Evolutionary conservation across 2,329 filamentous ascomycete genomes (phyloP).

Genomic region (Aureobasidium melanogenum): DNA sequence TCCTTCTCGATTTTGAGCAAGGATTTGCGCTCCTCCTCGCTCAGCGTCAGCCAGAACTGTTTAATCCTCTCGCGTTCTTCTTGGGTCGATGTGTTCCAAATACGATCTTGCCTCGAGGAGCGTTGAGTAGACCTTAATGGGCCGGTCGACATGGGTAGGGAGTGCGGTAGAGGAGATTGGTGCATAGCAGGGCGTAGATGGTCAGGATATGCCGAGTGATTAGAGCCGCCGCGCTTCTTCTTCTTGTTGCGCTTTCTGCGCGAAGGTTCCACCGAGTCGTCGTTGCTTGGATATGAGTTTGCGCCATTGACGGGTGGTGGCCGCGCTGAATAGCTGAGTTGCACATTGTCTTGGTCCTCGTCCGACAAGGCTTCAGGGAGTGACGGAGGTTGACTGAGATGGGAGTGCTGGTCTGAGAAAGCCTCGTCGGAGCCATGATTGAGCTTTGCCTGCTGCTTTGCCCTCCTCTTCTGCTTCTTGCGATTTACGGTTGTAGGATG

Average conservation of each 20-base stretch:
- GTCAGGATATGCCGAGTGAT: background rate
- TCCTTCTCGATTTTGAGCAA: conserved; percentile 98
- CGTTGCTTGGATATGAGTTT: background rate
- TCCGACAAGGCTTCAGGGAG: conserved; percentile 35
- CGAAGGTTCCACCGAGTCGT: background rate
- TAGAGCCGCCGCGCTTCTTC: conserved; percentile 6
- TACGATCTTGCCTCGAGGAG: conserved; percentile 57
- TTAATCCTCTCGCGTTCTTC: conserved; percentile 97
- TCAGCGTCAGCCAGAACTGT: conserved; percentile 92
- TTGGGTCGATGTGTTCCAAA: conserved; percentile 93
- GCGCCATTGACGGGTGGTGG: conserved; percentile 34
- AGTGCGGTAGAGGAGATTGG: conserved; percentile 29
- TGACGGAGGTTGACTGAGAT: conserved; percentile 22
- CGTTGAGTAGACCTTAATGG: conserved; percentile 34
- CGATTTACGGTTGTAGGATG: conserved; percentile 57
- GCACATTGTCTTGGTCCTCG: conserved; percentile 32
- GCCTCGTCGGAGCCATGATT: conserved; percentile 12
- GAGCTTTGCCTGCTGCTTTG: conserved; percentile 65
- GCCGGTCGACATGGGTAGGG: conserved; percentile 35
- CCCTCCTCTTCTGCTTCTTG: conserved; percentile 90
- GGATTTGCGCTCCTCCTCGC: conserved; percentile 88
- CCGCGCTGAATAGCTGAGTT: conserved; percentile 20
- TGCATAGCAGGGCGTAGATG: conserved; percentile 2
- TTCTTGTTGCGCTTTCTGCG: conserved; percentile 16
- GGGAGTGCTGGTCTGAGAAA: conserved; percentile 19